Conservation (phyloP, 1,139 yeast species). For the Protomyces inouyei region DNA sequence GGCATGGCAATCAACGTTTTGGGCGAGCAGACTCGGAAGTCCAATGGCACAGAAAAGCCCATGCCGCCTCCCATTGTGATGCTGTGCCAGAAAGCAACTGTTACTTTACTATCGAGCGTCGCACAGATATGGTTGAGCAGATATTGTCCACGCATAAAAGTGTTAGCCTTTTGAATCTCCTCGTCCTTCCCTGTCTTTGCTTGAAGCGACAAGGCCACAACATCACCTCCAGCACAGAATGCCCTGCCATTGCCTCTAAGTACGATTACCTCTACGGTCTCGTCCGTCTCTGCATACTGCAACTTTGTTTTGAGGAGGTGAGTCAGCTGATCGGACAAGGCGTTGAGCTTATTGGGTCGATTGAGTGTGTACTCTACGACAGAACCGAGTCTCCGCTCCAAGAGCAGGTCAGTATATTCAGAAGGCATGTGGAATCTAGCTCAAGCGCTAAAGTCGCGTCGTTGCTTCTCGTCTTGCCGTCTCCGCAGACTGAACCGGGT, state of each 20-base stretch:
- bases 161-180: neutral
- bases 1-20: constrained; percentile 94
- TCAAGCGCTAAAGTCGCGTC: no score
- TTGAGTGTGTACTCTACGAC: neutral
- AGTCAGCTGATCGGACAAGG: neutral
- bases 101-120: neutral
- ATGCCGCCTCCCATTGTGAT: constrained; percentile 85
- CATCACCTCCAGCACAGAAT: constrained; percentile 82
- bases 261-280: constrained; percentile 59
- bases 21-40: constrained; percentile 88
- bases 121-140: neutral
- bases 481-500: no score
- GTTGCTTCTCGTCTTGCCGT: no score
- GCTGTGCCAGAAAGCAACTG: neutral
- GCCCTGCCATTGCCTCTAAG: constrained; percentile 59
- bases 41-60: constrained; percentile 82
- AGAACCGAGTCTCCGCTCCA: neutral
- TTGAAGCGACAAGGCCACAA: constrained; percentile 61
- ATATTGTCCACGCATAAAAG: neutral
- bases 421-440: neutral
- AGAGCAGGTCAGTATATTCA: neutral
- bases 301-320: neutral
- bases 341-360: neutral
- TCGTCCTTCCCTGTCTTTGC: constrained; percentile 34
- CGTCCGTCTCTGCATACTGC: constrained; percentile 67